Evolutionary conservation across 2,329 filamentous ascomycete species (phyloP), one percentile per base, ranked within the genome.

Genomic region (Penicillium sp.): DNA sequence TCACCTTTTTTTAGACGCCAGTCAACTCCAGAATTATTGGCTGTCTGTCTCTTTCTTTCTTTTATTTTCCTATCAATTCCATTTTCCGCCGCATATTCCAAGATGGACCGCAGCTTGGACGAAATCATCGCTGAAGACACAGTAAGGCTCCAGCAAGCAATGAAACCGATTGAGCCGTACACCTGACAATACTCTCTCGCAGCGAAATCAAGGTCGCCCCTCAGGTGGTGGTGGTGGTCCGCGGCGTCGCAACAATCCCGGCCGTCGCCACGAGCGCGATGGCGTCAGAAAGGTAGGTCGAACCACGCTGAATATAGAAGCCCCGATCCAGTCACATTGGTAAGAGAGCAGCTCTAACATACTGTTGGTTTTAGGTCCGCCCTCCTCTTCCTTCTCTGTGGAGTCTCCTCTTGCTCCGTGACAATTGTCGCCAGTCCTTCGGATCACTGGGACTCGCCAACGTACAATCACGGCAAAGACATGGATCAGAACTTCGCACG

Each of bases 201-300:
- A 62, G 57, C 60, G 57, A 37, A 60, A 60, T 38, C 61, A 65
- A 37, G 61, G 58, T 50, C 66, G 59, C 27, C 29, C 56, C 10
- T 55, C 59, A 31, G 53, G 68, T 49, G 62, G 70, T 13, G 30
- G 44, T 41, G 45, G 39, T 36, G 39, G 33, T 37, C 25, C 31
- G 57, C 67, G 69, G 56, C 69, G 70, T 56, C 63, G 66, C 55
- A 60, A 70, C 57, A 72, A 75, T 60, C 71, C 75, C 57, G 69
- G 72, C 62, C 86, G 87, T 65, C 86, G 88, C 74, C 88, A 92
- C 73, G 88, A 88, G 72, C 86, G 88, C 75, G 88, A 93, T 75
- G 88, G 88, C 74, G 81, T 92, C 70, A 91, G 86, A 90, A 95
- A 95, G 89, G 89, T 92, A 71, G 33, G 19, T 11, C 31, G 22